Base-by-base conservation (phyloP, 2,329 filamentous ascomycete species). In the Neonectria neomacrospora region DNA sequence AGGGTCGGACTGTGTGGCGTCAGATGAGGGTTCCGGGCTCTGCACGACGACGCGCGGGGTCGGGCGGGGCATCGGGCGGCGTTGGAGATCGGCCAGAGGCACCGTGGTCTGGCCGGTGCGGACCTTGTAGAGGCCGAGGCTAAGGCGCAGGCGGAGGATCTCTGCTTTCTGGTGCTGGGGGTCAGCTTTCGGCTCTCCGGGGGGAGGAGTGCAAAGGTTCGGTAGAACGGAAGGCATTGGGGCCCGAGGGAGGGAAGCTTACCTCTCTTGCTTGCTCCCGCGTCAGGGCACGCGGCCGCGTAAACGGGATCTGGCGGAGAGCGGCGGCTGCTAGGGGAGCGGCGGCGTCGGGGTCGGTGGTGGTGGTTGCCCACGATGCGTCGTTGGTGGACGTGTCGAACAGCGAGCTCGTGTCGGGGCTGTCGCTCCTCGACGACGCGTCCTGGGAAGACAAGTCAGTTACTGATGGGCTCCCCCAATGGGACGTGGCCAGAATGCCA, bases 111-210 rank as follows among this genome's bases (percentile, higher is more conserved):
- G 91, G 63, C 91, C 88, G 2, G 91, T 94, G 61, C 85, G 85
- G 68, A 94, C 82, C 78, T 94, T 94, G 82, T 93, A 94, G 73
- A 86, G 86, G 14, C 90, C 91, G 20, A 93, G 85, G 28, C 86
- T 83, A 16, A 94, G 85, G n/a, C 91, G 86, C 10, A 92, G 83
- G 54, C 85, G 85, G 47, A 94, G 81, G 52, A 88, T 86, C 73
- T 91, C 86, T 20, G 88, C 89, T 78, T 86, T 85, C 85, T 91
- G 52, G 18, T 30, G 34, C 60, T 63, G 50, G 42, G 52, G 65
- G 23, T 70, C 42, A 67, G 67, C 30, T 30, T n/a, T 37, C 6
- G 1, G 14, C 18, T 28, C 20, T 26, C 23, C 6, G 3, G 3
- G 23, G 11, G 16, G 26, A 22, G 34, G 8, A 37, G 16, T 6